Conservation (phyloP, 768 basidiomycete genomes). For the Lactarius hengduanensis region DNA sequence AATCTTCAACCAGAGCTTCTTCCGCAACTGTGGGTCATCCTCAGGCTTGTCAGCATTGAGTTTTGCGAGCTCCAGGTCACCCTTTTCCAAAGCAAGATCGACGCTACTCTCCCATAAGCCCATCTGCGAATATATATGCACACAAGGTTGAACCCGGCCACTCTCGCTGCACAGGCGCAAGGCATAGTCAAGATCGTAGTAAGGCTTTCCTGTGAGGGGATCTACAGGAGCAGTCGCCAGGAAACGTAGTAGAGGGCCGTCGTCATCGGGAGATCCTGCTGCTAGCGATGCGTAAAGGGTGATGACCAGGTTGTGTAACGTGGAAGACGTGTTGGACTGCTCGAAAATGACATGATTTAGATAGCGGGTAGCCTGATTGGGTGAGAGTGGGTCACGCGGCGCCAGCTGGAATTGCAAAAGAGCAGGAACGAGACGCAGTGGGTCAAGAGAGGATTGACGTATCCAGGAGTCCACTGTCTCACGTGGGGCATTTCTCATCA, state of each 20-base stretch:
- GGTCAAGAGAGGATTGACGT: constrained; percentile 74
- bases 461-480: constrained; percentile 94
- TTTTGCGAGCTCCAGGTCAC: constrained; percentile 93
- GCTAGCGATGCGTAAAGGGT: constrained; percentile 72
- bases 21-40: constrained; percentile 80
- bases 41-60: constrained; percentile 94
- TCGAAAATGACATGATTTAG: constrained; percentile 83
- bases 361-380: constrained; percentile 88
- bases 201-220: constrained; percentile 80
- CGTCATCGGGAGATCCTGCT: constrained; percentile 52
- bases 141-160: constrained; percentile 81
- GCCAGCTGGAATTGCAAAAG: constrained; percentile 77
- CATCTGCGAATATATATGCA: constrained; percentile 97
- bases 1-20: constrained; percentile 97
- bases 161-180: constrained; percentile 85
- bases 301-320: constrained; percentile 91
- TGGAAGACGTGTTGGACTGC: constrained; percentile 74
- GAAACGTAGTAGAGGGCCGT: constrained; percentile 78
- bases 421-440: constrained; percentile 84
- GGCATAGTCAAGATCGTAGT: constrained; percentile 97
- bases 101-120: constrained; percentile 96
- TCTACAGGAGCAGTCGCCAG: constrained; percentile 78
- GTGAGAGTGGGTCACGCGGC: constrained; percentile 65
- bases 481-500: constrained; percentile 83
- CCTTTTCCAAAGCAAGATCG: constrained; percentile 90